phyloP scores from a whole-genome alignment of 495 filamentous ascomycete genomes.

The Poronia punctata region DNA sequence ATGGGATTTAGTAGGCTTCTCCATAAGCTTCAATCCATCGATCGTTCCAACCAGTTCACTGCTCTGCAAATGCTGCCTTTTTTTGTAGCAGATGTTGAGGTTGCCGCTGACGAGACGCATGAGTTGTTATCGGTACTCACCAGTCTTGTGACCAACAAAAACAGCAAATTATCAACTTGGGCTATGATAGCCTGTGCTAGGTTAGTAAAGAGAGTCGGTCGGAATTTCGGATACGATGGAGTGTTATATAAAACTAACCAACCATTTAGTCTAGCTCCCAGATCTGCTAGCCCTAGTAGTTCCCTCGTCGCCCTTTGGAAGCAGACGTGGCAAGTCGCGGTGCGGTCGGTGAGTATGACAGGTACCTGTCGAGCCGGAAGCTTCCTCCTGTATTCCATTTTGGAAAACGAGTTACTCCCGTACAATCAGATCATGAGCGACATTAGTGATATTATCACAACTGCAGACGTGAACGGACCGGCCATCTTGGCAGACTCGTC shows the following conservation, averaged over 20 bases:
- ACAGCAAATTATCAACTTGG: constrained; percentile 36
- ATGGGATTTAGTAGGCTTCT: constrained; percentile 54
- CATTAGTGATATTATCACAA: constrained; percentile 60
- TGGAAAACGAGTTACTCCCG: constrained; percentile 55
- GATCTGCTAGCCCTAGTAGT: constrained; percentile 15
- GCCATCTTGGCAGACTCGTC: constrained; percentile 71
- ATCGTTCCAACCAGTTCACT: constrained; percentile 51
- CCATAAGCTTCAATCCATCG: constrained; percentile 49
- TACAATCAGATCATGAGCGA: constrained; percentile 56
- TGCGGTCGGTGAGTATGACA: constrained; percentile 61
- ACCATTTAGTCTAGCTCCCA: constrained; percentile 17
- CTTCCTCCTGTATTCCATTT: constrained; percentile 60
- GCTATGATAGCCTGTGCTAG: constrained; percentile 57
- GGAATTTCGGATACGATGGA: background rate
- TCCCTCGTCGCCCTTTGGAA: constrained; percentile 48
- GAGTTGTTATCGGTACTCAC: constrained; percentile 30
- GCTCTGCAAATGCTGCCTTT: constrained; percentile 79
- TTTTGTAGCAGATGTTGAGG: constrained; percentile 36
- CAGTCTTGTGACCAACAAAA: constrained; percentile 29
- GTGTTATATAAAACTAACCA: no score
- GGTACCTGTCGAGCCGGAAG: constrained; percentile 73
- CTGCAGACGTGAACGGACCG: constrained; percentile 75
- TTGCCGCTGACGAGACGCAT: constrained; percentile 32
- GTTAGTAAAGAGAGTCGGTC: constrained; percentile 26
- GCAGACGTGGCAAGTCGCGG: constrained; percentile 66